Evolutionary conservation across 192 early-diverging fungal species (phyloP), one percentile per base, ranked within the genome.

Genomic region (Mortierella hygrophila): DNA sequence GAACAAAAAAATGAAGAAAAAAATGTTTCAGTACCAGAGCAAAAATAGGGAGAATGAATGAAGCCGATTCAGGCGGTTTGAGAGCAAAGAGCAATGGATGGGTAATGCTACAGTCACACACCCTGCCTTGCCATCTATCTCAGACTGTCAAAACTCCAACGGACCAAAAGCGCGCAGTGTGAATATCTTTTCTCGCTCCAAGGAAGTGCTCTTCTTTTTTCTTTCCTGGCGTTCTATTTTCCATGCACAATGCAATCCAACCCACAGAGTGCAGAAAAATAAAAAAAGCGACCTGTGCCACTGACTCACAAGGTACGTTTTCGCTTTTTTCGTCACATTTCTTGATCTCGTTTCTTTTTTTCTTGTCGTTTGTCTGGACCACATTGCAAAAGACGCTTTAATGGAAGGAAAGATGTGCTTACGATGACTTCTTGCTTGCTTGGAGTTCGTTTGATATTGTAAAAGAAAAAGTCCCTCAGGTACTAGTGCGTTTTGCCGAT

Each of bases 101-200:
- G 57, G 40, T 6, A 76, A 44, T 41, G 41, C 18, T 38, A 6
- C 38, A 65, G 16, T 13, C 63, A 41, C 63, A 6, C 6, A 40
- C 49, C 20, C 16, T 20, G 18, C 4, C 18, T 52, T 52, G 47
- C 16, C 47, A 15, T 15, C 46, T 52, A 35, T 54, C 20, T 2
- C 23, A 29, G 60, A 65, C 60, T 65, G 60, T 65, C 60, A 32
- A 65, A 65, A 65, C 26, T 65, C 60, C 60, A 65, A 65, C 29
- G 29, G 29, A 65, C 60, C 60, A 65, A 65, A 65, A 65, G 60
- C 29, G 60, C 29, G 26, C 11, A 32, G 60, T 32, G 11, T 65
- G 55, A 15, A 11, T 65, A 29, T 65, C 29, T 26, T 60, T 26
- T 40, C 38, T 40, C 38, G 0, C 38, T 60, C 23, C 44, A 46